Conservation (phyloP, 495 filamentous ascomycete genomes). For the Daldinia vernicosa region DNA sequence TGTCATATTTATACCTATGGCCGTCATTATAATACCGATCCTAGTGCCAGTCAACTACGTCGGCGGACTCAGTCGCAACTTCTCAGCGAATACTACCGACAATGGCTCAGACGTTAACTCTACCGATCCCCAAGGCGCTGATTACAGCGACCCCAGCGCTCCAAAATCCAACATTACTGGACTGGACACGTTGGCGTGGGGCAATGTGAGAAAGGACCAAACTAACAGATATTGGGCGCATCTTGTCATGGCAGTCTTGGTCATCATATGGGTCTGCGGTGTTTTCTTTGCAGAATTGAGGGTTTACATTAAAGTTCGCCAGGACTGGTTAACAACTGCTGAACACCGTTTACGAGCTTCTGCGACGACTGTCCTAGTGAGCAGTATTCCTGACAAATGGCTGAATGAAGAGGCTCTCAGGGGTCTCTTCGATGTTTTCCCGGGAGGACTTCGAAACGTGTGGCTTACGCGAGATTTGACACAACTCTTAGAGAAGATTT, state of each 20-base stretch:
- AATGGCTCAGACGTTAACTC: conserved; percentile 44
- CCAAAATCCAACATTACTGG: conserved; percentile 65
- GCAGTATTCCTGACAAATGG: conserved; percentile 89
- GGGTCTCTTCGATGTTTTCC: conserved; percentile 94
- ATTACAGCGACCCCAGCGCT: conserved; percentile 41
- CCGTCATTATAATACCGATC: conserved; percentile 80
- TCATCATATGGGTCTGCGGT: conserved; percentile 84
- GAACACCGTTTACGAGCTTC: conserved; percentile 95
- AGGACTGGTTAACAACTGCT: conserved; percentile 93
- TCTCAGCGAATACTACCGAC: conserved; percentile 53
- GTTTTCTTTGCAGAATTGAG: conserved; percentile 88
- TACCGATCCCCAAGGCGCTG: conserved; percentile 41
- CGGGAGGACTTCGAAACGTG: conserved; percentile 93
- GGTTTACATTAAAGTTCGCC: conserved; percentile 92
- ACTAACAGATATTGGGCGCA: conserved; percentile 89
- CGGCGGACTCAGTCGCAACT: conserved; percentile 70
- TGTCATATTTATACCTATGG: conserved; percentile 88
- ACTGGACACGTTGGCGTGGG: conserved; percentile 84
- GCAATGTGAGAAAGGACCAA: conserved; percentile 79
- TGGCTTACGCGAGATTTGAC: conserved; percentile 96
- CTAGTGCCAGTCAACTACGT: conserved; percentile 84
- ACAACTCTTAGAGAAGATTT: conserved; percentile 85
- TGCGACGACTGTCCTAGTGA: conserved; percentile 93
- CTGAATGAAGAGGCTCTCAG: conserved; percentile 80
- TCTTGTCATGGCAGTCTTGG: conserved; percentile 79